Conservation (phyloP, 2,329 filamentous ascomycete species). For the Pezicula neosporulosa region DNA sequence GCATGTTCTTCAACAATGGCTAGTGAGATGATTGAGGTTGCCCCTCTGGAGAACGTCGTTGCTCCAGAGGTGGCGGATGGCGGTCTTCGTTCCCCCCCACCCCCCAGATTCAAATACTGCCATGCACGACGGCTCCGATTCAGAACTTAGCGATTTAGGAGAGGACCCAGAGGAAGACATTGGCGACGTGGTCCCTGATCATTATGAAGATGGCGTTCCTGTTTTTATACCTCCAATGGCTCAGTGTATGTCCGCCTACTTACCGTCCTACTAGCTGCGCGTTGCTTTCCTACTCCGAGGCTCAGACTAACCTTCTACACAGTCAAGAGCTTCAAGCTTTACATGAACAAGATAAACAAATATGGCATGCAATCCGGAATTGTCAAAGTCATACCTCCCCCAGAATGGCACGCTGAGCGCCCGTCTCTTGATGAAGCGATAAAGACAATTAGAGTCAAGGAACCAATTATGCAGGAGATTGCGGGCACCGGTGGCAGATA, state of each 20-base stretch:
- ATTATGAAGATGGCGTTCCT: constrained; percentile 79
- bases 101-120: constrained; percentile 62
- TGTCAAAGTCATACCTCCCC: constrained; percentile 88
- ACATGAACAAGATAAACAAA: constrained; percentile 78
- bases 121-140: constrained; percentile 54
- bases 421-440: constrained; percentile 79
- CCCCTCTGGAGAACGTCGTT: constrained; percentile 6
- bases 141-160: constrained; percentile 64
- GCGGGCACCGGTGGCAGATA: constrained; percentile 94
- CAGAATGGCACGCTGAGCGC: constrained; percentile 85
- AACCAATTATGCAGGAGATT: constrained; percentile 97
- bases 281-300: constrained; percentile 14
- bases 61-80: constrained; percentile 15
- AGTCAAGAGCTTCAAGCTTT: constrained; percentile 3
- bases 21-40: constrained; percentile 18
- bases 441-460: constrained; percentile 89
- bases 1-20: constrained; percentile 24
- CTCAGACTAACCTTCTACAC: not conserved
- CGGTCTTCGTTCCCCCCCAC: constrained; percentile 55
- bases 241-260: constrained; percentile 49
- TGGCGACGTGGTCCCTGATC: constrained; percentile 77
- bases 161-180: constrained; percentile 55
- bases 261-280: not conserved
- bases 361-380: constrained; percentile 98
- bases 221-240: constrained; percentile 95